Conservation (phyloP, 176 grass and related monocot genomes). For the Oryza coarctata region DNA sequence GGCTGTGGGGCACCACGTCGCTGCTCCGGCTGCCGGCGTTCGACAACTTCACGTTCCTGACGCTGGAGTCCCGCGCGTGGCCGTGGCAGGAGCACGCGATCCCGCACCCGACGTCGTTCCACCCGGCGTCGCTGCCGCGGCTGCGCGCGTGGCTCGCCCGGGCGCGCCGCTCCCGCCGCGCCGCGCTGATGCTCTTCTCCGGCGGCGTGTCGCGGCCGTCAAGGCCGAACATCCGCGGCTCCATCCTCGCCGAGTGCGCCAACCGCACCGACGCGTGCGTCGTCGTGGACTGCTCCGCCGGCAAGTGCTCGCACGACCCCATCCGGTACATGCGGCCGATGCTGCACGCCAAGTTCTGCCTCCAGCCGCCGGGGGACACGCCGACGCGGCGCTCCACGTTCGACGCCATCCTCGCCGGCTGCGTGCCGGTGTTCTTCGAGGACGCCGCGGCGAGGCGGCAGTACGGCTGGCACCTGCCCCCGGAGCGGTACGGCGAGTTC, state of each 20-base stretch:
- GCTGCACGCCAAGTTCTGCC: constrained; percentile 57
- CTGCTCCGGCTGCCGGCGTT: constrained; percentile 60
- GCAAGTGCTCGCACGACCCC: constrained; percentile 52
- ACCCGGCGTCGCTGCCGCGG: constrained; percentile 47
- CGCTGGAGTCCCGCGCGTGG: constrained; percentile 59
- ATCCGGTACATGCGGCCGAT: constrained; percentile 51
- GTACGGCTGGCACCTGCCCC: constrained; percentile 62
- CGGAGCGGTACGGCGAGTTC: constrained; percentile 51
- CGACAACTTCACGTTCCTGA: constrained; percentile 69
- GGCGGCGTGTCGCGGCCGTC: constrained; percentile 39
- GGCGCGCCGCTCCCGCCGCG: constrained; percentile 39
- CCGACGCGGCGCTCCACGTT: constrained; percentile 58
- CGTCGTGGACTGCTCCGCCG: constrained; percentile 62
- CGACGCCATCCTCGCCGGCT: constrained; percentile 64
- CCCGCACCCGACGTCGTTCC: constrained; percentile 74
- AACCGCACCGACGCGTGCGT: constrained; percentile 49
- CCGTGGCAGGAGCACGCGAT: constrained; percentile 92
- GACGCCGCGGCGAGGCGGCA: constrained; percentile 43
- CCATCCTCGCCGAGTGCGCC: constrained; percentile 59
- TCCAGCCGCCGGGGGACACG: constrained; percentile 66
- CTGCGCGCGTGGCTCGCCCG: constrained; percentile 54
- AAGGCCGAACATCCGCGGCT: constrained; percentile 53
- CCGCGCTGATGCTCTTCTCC: constrained; percentile 65
- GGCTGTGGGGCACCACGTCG: constrained; percentile 63
- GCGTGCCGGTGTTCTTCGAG: constrained; percentile 77